Conservation (phyloP, 2,329 filamentous ascomycete genomes). For the Aspergillus pseudonomiae region DNA sequence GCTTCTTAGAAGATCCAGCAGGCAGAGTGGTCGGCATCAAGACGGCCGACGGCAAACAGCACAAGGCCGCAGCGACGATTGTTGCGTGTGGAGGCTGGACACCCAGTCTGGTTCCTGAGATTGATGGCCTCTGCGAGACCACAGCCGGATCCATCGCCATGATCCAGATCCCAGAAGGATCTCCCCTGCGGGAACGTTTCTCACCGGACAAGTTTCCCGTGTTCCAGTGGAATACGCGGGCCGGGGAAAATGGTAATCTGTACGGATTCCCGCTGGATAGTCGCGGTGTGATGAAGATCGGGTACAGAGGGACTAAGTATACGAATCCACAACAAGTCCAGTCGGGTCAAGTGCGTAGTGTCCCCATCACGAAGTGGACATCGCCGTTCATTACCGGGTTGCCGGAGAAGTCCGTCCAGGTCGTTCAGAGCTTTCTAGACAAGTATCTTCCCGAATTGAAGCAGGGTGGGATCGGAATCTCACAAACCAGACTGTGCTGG, state of each 20-base stretch:
- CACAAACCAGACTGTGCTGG: constrained; percentile 55
- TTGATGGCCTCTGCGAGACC: constrained; percentile 51
- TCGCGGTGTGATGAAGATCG: constrained; percentile 53
- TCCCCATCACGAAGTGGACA: constrained; percentile 46
- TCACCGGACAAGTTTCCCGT: constrained; percentile 51
- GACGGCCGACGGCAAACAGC: constrained; percentile 41
- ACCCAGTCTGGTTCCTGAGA: constrained; percentile 44
- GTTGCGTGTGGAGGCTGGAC: constrained; percentile 52
- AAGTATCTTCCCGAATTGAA: constrained; percentile 50
- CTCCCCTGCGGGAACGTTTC: constrained; percentile 45
- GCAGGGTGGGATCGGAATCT: constrained; percentile 39
- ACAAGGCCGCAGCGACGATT: constrained; percentile 40
- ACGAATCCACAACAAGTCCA: constrained; percentile 47
- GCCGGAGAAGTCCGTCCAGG: constrained; percentile 30
- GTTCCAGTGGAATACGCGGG: constrained; percentile 44
- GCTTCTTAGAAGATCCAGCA: background rate
- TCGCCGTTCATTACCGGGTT: constrained; percentile 22
- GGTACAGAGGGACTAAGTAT: constrained; percentile 56
- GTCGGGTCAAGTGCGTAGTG: constrained; percentile 44
- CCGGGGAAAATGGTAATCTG: constrained; percentile 45
- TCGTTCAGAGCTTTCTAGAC: constrained; percentile 39
- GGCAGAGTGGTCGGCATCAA: constrained; percentile 39
- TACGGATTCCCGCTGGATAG: constrained; percentile 54
- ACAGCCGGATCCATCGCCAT: constrained; percentile 52
- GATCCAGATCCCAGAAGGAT: constrained; percentile 46